These are phyloP conservation scores for Juncus inflexus DNA, from an alignment of 176 grass and related monocot species.

Conservation along the genomic window DNA sequence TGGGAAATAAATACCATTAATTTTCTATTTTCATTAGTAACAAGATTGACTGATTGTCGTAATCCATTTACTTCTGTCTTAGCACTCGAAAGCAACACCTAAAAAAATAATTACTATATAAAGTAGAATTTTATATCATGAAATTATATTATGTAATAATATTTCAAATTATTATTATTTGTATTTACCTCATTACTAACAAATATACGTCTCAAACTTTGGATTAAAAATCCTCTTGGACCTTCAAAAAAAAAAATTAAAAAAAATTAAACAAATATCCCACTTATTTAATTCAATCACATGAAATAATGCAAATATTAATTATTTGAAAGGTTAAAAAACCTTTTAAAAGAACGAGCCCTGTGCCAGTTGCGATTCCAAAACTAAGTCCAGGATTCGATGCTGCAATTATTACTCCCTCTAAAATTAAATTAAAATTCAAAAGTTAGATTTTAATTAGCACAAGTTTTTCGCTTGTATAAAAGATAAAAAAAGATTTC, in stretches of 20 bases:
- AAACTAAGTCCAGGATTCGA: conserved; percentile 34
- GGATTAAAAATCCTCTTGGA: conserved; percentile 32
- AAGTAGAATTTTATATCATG: no score
- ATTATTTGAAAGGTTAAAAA: background rate
- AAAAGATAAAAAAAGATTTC: conserved; percentile 7
- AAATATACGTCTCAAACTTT: conserved; percentile 33
- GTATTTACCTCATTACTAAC: conserved; percentile 29
- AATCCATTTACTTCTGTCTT: conserved; percentile 33
- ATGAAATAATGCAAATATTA: conserved; percentile 2
- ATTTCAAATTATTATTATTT: background rate
- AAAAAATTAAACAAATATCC: conserved; percentile 6
- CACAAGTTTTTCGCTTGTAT: background rate
- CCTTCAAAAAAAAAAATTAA: conserved; percentile 17
- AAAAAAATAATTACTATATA: background rate
- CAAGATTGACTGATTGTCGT: conserved; percentile 38
- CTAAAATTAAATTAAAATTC: conserved; percentile 19
- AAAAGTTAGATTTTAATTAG: conserved; percentile 4
- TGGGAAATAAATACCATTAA: conserved; percentile 28
- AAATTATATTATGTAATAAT: background rate
- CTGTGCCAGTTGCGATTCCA: conserved; percentile 32
- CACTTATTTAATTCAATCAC: conserved; percentile 10
- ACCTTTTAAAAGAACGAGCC: conserved; percentile 38
- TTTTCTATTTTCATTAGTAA: conserved; percentile 35
- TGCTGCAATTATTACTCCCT: conserved; percentile 28
- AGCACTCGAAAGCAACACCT: conserved; percentile 35